Evolutionary conservation across 2,329 filamentous ascomycete genomes (phyloP), one percentile per base, ranked within the genome.

Genomic region (Pseudogymnoascus sp.): DNA sequence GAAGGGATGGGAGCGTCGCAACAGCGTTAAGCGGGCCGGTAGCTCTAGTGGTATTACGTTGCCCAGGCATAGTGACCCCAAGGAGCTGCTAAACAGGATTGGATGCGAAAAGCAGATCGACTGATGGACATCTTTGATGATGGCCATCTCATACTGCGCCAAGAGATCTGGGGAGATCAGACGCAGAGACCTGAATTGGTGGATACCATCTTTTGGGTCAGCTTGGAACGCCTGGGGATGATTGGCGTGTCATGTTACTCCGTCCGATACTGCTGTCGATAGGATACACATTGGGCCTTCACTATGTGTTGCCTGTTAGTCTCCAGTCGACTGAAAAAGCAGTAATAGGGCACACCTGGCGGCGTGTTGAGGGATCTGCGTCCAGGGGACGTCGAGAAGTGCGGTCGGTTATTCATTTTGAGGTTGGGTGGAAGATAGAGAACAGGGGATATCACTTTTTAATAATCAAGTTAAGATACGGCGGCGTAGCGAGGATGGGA

Each of bases 91-190:
- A 25, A 72, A 71, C 10, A 62, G 73, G 36, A 74, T 74, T 65
- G 72, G 73, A 11, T 74, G 72, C 66, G 73, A 74, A 66, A 74
- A 73, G 66, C 66, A 67, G 63, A 65, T 70, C 68, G 72, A 66
- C 67, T 34, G 37, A 50, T 50, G 38, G n/a, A 46, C 25, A 31
- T 50, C 46, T 18, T 56, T 5, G 11, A 18, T 34, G 50, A 34
- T 34, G 28, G 28, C 28, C 25, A 56, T 56, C n/a, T 56, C 50
- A 56, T 21, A 34, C 50, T 56, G 50, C 50, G 50, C 16, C 50
- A 56, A 56, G 50, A 36, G 50, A 56, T 56, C 50, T 56, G 50
- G 50, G 50, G 50, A 21, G 50, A 34, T 36, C 50, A 36, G 50
- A 56, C 28, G 50, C 28, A 36, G 50, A 56, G 28, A 56, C 11